Base-by-base conservation (phyloP, 2,329 filamentous ascomycete species). In the Colletotrichum sp. region DNA sequence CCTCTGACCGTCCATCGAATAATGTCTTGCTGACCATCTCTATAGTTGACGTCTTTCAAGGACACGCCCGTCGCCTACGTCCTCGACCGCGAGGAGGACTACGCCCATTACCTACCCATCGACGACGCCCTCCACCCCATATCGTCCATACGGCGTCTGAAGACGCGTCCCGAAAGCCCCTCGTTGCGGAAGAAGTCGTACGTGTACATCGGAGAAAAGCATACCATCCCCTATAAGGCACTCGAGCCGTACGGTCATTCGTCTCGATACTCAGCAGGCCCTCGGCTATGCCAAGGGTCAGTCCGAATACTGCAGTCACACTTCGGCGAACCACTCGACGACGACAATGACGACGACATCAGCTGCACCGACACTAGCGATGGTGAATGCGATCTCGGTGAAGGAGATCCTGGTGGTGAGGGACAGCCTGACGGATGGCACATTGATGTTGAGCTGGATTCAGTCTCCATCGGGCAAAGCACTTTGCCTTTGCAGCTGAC, bases 1-100 rank as follows among this genome's bases (percentile, higher is more conserved):
- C 8, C 2, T 39, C 15, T 39, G 15, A 8, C 8, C 34, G 2
- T 5, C 7, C 7, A 39, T 0, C 1, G 15, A 18, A 16, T 5
- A 16, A 8, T 39, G 8, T 39, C 15, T 18, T 5, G 15, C 36
- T 44, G 18, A 44, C 39, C 18, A n/a, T n/a, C 1, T 44, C 18
- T 44, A n/a, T 1, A 52, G 44, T 8, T 52, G 44, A 52, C 10
- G n/a, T 52, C 44, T 52, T 52, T 52, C 1, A 52, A 21, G n/a
- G 44, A 52, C n/a, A 52, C n/a, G 1, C 44, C 44, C 44, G 6
- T 52, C 4, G 10, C 10, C n/a, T 52, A 52, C n/a, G 10, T 21
- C 0, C n/a, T 52, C 2, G 6, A 21, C 6, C n/a, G 44, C n/a
- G 44, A 52, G 18, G 44, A 52, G n/a, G 44, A 52, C n/a, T 52